Evolutionary conservation across 2,329 filamentous ascomycete species (phyloP), one percentile per base, ranked within the genome.

Genomic region (Dothistroma pini): DNA sequence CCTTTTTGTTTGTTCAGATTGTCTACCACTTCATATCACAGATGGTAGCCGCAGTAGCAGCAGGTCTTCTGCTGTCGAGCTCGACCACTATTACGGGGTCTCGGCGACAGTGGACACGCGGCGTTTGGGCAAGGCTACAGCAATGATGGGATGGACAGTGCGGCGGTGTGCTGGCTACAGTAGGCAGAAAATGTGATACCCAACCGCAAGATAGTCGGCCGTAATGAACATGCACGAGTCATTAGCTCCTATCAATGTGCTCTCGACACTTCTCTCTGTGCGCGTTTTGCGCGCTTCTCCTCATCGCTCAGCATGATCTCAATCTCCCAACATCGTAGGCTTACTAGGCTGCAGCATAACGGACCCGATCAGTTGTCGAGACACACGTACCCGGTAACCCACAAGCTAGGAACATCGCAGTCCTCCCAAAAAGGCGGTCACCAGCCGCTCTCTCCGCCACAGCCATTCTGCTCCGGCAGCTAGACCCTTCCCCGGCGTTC

Each of bases 171-270:
- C n/a, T 58, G 22, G 56, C 56, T 58, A 35, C 48, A 52, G 21
- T 38, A 34, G 41, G 35, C 34, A 29, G 47, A 51, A 9, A 29
- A 41, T 54, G 21, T 53, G 50, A 58, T 61, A 55, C 50, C 59
- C 59, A 58, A 29, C 56, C 41, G 54, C 54, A 58, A 34, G 19
- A 21, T 51, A 44, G 51, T 44, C 51, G 32, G 41, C 59, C 25
- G 51, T 55, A 58, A 61, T 61, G 55, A 57, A 58, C 47, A 56
- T 58, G 48, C 47, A 58, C 50, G 57, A 58, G 57, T 58, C 57
- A 54, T 58, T 25, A 22, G 57, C 29, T 58, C 57, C 34, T 58
- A 29, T 47, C 32, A 38, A 12, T 52, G 38, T 58, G 29, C 19
- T 32, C 11, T 35, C 2, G 25, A 53, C 51, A 35, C 31, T 3